These are phyloP conservation scores for Cyberlindnera petersonii DNA, from an alignment of 805 yeast genomes.

Conservation along the genomic window DNA sequence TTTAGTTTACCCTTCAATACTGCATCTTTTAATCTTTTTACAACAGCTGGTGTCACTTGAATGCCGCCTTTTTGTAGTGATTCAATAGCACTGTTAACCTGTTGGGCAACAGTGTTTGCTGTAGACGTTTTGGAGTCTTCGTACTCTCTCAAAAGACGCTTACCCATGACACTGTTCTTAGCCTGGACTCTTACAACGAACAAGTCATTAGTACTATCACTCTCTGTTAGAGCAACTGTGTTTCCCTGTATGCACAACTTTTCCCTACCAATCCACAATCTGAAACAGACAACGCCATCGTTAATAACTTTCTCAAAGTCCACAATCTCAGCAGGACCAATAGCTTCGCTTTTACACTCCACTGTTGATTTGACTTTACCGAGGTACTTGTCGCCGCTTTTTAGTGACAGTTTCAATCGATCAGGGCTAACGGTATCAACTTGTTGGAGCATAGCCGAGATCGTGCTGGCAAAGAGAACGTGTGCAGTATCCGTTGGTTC, in stretches of 20 bases:
- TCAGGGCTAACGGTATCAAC: too few species aligned
- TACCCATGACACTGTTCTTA: constrained; percentile 18
- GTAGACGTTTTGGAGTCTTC: constrained; percentile 14
- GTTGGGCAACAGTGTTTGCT: neutral
- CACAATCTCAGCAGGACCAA: constrained; percentile 30
- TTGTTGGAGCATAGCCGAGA: constrained; percentile 1
- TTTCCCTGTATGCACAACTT: constrained; percentile 1
- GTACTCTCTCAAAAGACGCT: constrained; percentile 14
- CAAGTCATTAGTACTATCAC: too few species aligned
- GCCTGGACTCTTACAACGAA: constrained; percentile 18
- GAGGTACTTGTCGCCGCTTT: too few species aligned
- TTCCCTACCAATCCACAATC: constrained; percentile 1
- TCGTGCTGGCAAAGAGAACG: constrained; percentile 28
- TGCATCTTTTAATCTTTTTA: constrained; percentile 18
- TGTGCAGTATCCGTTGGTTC: constrained; percentile 33
- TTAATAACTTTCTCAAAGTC: constrained; percentile 15
- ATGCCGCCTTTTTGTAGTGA: constrained; percentile 17
- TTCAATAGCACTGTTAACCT: constrained; percentile 18
- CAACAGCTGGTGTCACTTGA: constrained; percentile 19
- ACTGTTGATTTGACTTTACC: constrained; percentile 14
- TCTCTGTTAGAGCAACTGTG: too few species aligned
- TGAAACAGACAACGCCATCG: constrained; percentile 23
- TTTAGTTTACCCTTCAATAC: constrained; percentile 31
- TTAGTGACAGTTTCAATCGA: too few species aligned
- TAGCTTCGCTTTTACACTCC: constrained; percentile 31